Evolutionary conservation across 495 filamentous ascomycete genomes (phyloP).

Genomic region (Penicillium paradoxum): DNA sequence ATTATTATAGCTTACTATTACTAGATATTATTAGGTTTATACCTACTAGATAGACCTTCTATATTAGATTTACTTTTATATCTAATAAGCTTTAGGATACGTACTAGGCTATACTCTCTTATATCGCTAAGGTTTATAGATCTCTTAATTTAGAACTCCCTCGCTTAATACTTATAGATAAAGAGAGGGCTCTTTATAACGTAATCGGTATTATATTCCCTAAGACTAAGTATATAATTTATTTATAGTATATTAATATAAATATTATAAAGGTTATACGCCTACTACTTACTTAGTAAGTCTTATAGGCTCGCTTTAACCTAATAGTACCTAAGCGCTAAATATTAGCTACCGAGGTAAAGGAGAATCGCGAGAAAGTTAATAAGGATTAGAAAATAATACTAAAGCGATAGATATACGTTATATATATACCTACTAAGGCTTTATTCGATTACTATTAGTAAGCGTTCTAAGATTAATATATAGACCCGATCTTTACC

Average conservation of each 20-base stretch:
- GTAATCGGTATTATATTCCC: no score
- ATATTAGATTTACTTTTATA: neutral
- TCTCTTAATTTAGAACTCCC: neutral
- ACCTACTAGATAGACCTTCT: neutral
- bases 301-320: no score
- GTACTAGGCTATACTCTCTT: neutral
- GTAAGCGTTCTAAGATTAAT: neutral
- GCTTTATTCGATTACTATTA: neutral
- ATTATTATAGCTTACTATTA: neutral
- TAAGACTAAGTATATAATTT: neutral
- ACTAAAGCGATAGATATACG: neutral
- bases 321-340: no score
- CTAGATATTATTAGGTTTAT: no score
- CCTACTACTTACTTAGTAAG: no score
- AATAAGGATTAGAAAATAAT: neutral
- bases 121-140: neutral
- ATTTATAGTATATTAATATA: slow-evolving; percentile 1
- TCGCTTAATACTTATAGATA: neutral
- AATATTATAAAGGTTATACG: neutral
- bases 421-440: neutral
- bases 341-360: no score
- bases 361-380: neutral
- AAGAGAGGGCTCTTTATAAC: no score
- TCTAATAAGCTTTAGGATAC: neutral
- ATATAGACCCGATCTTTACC: neutral